phyloP scores from a whole-genome alignment of 139 green algal species.

The Closterium sp. region DNA sequence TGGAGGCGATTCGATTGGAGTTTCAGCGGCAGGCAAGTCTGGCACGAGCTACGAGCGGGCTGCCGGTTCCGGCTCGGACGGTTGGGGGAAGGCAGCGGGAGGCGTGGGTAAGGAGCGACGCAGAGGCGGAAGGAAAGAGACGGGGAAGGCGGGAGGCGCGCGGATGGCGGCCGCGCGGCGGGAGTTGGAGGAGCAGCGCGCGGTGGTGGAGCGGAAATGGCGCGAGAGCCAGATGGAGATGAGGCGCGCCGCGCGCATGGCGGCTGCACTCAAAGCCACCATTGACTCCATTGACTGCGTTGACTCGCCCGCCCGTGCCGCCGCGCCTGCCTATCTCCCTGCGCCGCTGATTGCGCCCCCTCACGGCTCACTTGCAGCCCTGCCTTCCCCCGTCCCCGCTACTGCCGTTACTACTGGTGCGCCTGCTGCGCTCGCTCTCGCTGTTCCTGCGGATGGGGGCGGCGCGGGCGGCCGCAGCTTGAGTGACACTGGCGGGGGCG shows the following conservation, averaged over 20 bases:
- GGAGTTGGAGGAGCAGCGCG: constrained; percentile 9
- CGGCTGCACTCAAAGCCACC: neutral
- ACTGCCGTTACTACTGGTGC: no score
- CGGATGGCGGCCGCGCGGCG: neutral
- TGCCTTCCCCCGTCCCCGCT: neutral
- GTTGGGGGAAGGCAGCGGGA: neutral
- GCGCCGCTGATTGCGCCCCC: neutral
- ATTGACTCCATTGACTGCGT: neutral
- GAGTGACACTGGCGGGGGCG: neutral
- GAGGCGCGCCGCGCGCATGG: neutral
- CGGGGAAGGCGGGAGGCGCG: neutral
- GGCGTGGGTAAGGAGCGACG: neutral
- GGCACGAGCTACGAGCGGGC: no score
- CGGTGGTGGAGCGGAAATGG: neutral
- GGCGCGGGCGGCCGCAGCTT: no score
- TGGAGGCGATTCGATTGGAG: neutral
- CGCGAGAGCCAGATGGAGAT: neutral
- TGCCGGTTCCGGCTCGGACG: neutral
- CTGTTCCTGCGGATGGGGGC: neutral
- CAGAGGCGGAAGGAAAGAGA: neutral
- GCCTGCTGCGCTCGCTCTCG: neutral
- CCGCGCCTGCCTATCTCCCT: neutral
- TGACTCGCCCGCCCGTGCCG: neutral
- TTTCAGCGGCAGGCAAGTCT: neutral
- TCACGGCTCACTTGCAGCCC: neutral